Evolutionary conservation across 2,329 filamentous ascomycete genomes (phyloP), one percentile per base, ranked within the genome.

Genomic region (Sporothrix inflata): DNA sequence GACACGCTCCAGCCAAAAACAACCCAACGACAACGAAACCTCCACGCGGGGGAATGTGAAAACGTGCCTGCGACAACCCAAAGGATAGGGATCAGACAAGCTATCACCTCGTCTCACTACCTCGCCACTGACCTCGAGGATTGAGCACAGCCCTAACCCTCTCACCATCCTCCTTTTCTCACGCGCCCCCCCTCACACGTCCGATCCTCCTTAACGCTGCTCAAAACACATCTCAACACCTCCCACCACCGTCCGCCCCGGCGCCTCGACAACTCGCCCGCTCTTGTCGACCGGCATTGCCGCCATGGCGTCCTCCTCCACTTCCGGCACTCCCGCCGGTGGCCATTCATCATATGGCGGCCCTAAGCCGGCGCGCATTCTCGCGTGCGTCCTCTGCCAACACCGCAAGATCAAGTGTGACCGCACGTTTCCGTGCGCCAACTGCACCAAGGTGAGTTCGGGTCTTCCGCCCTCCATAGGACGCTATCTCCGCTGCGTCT

Each of bases 361-460:
- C 7, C 11, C 49, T 16, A 86, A 84, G 77, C 79, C 82, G 14
- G 79, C 81, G 16, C 81, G 86, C 75, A 83, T 87, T 63, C 80
- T 88, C 72, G 85, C 85, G 24, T 88, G 87, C 75, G 85, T 87
- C 24, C 81, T 89, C 49, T 89, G 87, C 77, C 87, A 89, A 77
- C 85, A 87, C 77, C 85, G 88, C 76, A 89, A 90, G 80, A 89
- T 89, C 79, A 89, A 88, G 78, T 90, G 88, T 79, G 87, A 89
- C 76, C 84, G 87, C 73, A 85, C 84, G 55, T 87, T 85, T 53
- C 88, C 87, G 4, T 89, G 87, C 76, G 85, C 87, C 72, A 89
- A 89, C 75, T 89, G 87, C 75, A 80, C 86, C 77, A 89, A 89
- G 84, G 87, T 89, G 75, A 74, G 79, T 73, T 69, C 30, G 38